Base-by-base conservation (phyloP, 2,329 filamentous ascomycete species). In the Trichoderma guizhouense region DNA sequence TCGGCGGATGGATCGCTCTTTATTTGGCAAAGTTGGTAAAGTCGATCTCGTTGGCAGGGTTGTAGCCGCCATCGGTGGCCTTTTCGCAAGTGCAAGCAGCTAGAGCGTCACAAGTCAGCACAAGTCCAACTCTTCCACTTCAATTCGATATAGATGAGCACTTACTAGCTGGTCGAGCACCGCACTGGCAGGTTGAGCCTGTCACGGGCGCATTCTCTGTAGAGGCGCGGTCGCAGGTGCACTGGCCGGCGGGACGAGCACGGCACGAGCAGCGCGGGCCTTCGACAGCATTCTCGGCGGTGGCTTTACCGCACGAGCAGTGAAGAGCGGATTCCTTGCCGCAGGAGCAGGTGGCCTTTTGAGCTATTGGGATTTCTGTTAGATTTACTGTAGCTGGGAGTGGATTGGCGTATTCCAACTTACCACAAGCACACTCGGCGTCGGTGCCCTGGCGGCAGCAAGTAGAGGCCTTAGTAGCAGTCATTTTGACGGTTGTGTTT, bases 11-110 rank as follows among this genome's bases (percentile, higher is more conserved):
- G 24, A 12, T 28, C 9, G 36, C 9, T 21, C 5, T 53, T 65
- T 72, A 72, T 71, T 73, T 71, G 57, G 72, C 24, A 69, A 91
- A 73, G 69, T 91, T 93, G 47, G 94, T 98, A 79, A 97, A 98
- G 82, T 98, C 95, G 64, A 88, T 93, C 88, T 98, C 95, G 76
- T 91, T 86, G 32, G 81, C 80, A 61, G 89, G 87, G 75, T 92
- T 89, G 72, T 86, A 86, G 51, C 88, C 88, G 69, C 89, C 87
- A 75, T 88, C 87, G 63, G 87, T 80, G 21, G 88, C 88, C 81
- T 93, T 95, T 82, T 94, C 91, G 80, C 94, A 97, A n/a, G 92
- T 96, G 84, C 93, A 96, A 28, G 87, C 90, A 79, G 85, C 90
- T 91, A 69, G 70, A 30, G 34, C 30, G 61, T 69, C 15, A 76